Evolutionary conservation across 139 green algal genomes (phyloP).

Genomic region (Chlamydomonas schloesseri): DNA sequence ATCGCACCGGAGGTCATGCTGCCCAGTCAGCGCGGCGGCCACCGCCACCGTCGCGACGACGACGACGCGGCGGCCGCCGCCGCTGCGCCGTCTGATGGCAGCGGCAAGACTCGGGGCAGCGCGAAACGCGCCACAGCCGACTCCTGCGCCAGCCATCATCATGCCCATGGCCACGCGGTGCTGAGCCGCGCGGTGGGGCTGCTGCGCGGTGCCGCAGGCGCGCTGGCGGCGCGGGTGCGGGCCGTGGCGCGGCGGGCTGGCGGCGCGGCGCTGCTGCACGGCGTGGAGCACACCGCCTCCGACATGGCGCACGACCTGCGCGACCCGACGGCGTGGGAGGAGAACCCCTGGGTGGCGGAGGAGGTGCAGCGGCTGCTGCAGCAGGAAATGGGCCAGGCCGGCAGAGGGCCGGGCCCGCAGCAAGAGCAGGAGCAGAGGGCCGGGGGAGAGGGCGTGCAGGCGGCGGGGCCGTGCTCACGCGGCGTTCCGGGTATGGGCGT

Average conservation of each 20-base stretch:
- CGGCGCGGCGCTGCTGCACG: neutral
- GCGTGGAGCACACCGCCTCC: neutral
- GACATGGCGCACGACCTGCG: neutral
- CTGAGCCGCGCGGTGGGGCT: slow-evolving; percentile 1
- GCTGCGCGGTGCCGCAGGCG: neutral
- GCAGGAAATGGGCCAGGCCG: neutral
- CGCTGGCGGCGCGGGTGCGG: neutral
- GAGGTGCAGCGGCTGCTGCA: slow-evolving; percentile 5
- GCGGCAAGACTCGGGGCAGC: too few relatives aligned
- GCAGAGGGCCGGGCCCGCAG: neutral
- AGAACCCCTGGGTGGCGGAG: slow-evolving; percentile 17
- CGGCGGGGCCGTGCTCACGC: neutral
- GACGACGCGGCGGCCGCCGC: too few relatives aligned
- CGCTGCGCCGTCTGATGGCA: too few relatives aligned
- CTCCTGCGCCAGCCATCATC: too few relatives aligned
- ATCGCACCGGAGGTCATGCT: neutral
- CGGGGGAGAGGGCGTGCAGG: neutral
- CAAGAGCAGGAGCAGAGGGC: neutral
- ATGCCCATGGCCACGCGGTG: too few relatives aligned
- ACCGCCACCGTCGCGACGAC: too few relatives aligned
- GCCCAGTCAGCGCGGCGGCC: too few relatives aligned
- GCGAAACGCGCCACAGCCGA: too few relatives aligned
- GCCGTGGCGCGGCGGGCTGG: neutral
- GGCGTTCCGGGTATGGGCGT: too few relatives aligned
- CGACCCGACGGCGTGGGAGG: slow-evolving; percentile 1